Percentiles rank a stretch among this genome's conserved stretches.
Conservation (phyloP, 2,329 filamentous ascomycete species). For the Cladophialophora psammophila region DNA sequence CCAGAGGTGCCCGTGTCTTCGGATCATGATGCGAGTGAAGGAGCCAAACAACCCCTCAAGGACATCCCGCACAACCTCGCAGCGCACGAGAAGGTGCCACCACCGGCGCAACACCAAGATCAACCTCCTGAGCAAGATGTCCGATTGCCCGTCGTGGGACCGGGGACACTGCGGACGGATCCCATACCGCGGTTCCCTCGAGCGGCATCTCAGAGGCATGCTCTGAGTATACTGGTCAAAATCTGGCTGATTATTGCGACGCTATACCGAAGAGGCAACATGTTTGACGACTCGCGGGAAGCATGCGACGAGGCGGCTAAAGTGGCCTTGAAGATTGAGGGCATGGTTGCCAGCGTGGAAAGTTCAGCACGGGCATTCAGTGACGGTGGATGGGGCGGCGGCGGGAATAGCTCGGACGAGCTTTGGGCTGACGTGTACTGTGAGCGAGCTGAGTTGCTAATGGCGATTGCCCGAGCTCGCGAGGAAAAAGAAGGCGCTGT, state of each 20-base stretch:
- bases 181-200: slow-evolving; percentile 59
- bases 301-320: slow-evolving; percentile 83
- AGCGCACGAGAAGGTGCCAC: slow-evolving; percentile 44
- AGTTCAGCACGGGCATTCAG: slow-evolving; percentile 69
- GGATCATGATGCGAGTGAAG: slow-evolving; percentile 28
- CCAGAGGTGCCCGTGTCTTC: slow-evolving; percentile 25
- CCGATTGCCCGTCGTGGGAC: slow-evolving; percentile 46
- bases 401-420: slow-evolving; percentile 80
- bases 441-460: slow-evolving; percentile 74
- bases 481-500: slow-evolving; percentile 36
- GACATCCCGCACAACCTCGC: slow-evolving; percentile 48
- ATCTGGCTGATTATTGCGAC: slow-evolving; percentile 92
- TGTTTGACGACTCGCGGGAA: slow-evolving; percentile 79
- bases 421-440: slow-evolving; percentile 83
- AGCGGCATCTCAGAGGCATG: slow-evolving; percentile 62
- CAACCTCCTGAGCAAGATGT: slow-evolving; percentile 53
- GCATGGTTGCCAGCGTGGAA: slow-evolving; percentile 67
- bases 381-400: slow-evolving; percentile 73
- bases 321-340: slow-evolving; percentile 74
- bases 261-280: slow-evolving; percentile 81
- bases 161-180: slow-evolving; percentile 39
- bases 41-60: slow-evolving; percentile 34
- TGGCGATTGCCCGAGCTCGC: slow-evolving; percentile 60
- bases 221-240: slow-evolving; percentile 69
- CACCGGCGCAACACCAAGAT: slow-evolving; percentile 50